phyloP scores from a whole-genome alignment of 306 rosid species.

The Astragalus glycyphyllos region DNA sequence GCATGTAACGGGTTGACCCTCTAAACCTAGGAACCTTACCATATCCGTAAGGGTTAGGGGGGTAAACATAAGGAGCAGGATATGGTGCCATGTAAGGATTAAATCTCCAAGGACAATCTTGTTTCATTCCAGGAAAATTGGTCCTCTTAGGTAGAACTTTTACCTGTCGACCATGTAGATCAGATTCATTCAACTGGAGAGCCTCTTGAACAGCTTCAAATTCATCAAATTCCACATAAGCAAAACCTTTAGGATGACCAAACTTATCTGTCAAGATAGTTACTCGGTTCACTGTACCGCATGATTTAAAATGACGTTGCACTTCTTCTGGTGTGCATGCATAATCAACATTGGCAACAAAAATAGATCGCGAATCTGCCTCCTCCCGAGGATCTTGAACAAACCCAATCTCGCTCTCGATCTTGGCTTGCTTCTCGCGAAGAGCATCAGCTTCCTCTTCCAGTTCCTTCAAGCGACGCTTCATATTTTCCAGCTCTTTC shows the following conservation, averaged over 20 bases:
- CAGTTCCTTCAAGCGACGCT: too few relatives aligned
- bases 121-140: conserved; percentile 98
- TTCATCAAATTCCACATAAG: conserved; percentile 90
- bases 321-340: conserved; percentile 99
- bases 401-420: too few relatives aligned
- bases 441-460: too few relatives aligned
- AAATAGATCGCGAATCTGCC: conserved; percentile 81
- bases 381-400: conserved; percentile 60
- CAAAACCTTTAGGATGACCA: conserved; percentile 97
- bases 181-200: conserved; percentile 75
- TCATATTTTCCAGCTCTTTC: too few relatives aligned
- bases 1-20: conserved; percentile 80
- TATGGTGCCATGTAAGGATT: conserved; percentile 79
- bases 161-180: conserved; percentile 89
- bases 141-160: conserved; percentile 95
- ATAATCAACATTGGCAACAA: conserved; percentile 96
- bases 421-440: too few relatives aligned
- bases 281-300: conserved; percentile 92
- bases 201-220: conserved; percentile 93
- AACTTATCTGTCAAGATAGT: conserved; percentile 88
- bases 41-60: conserved; percentile 92
- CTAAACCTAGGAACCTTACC: conserved; percentile 87
- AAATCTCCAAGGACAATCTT: conserved; percentile 74
- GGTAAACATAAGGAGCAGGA: conserved; percentile 74
- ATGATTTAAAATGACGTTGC: conserved; percentile 93